These are phyloP conservation scores for Globisporangium paroecandrum DNA, from an alignment of 352 stramenopile genomes.

Conservation along the genomic window DNA sequence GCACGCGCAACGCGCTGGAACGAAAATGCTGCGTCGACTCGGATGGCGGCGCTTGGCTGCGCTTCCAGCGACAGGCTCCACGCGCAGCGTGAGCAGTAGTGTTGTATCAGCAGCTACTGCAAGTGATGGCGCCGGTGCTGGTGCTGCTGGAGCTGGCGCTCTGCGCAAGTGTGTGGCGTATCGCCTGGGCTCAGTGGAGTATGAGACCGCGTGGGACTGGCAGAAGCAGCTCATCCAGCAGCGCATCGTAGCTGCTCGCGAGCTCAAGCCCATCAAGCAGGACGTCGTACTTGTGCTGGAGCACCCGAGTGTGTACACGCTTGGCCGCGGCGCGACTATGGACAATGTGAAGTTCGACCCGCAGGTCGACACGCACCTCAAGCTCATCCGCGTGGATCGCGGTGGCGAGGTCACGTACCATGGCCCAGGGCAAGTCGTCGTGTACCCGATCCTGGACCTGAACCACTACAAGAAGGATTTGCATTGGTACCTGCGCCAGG, in stretches of 20 bases:
- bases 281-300: constrained; percentile 90
- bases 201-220: constrained; percentile 85
- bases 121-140: too few species aligned
- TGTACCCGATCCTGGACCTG: constrained; percentile 97
- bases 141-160: neutral
- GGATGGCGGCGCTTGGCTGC: constrained; percentile 8
- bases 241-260: constrained; percentile 56
- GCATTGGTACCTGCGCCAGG: constrained; percentile 95
- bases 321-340: constrained; percentile 88
- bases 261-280: constrained; percentile 60
- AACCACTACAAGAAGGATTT: constrained; percentile 93
- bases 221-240: constrained; percentile 85
- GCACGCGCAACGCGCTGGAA: neutral
- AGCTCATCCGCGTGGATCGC: constrained; percentile 97
- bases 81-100: neutral
- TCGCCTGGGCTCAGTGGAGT: constrained; percentile 67
- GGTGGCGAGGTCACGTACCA: constrained; percentile 99
- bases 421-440: constrained; percentile 96
- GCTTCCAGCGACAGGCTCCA: neutral
- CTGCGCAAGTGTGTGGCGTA: constrained; percentile 63
- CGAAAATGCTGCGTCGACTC: constrained; percentile 9
- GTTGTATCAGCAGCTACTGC: neutral
- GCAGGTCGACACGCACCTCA: constrained; percentile 46
- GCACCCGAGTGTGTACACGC: constrained; percentile 96
- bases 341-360: constrained; percentile 62